Conservation (phyloP, 805 yeast species). For the Pichia sporocuriosa region DNA sequence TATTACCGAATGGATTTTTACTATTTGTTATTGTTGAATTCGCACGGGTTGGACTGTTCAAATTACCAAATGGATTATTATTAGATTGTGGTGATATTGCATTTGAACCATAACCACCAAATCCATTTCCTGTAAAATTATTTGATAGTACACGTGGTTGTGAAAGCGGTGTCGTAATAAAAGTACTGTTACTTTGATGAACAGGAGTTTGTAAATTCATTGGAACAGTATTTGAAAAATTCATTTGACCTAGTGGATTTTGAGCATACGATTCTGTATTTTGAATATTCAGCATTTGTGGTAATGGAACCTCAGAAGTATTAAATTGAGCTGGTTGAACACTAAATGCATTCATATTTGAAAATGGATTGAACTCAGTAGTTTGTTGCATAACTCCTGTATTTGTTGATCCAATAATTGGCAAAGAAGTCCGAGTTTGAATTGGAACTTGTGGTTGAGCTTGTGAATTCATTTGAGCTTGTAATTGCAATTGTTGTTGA, state of each 20-base stretch:
- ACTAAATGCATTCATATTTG: conserved; percentile 9
- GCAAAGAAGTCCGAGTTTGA: too few species aligned
- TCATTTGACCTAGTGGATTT: conserved; percentile 1
- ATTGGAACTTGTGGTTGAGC: conserved; percentile 5
- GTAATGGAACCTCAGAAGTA: not conserved
- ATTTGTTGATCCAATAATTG: too few species aligned
- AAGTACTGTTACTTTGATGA: conserved; percentile 17
- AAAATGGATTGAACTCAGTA: conserved; percentile 16
- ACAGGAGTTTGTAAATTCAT: conserved; percentile 9
- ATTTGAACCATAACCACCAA: conserved; percentile 33
- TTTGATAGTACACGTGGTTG: conserved; percentile 11
- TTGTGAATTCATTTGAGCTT: conserved; percentile 9
- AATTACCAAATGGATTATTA: not conserved
- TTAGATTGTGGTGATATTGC: not conserved
- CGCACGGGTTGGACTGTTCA: conserved; percentile 18
- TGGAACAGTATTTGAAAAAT: conserved; percentile 4
- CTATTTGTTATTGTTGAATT: conserved; percentile 10
- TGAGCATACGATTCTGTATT: not conserved
- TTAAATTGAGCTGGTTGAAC: conserved; percentile 8
- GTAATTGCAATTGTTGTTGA: conserved; percentile 6
- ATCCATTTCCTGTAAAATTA: conserved; percentile 48
- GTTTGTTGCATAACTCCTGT: conserved; percentile 11
- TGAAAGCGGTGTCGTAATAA: not conserved
- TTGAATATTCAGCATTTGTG: not conserved
- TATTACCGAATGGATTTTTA: conserved; percentile 26